Conservation (phyloP, 495 filamentous ascomycete genomes). For the Aspergillus nanangensis region DNA sequence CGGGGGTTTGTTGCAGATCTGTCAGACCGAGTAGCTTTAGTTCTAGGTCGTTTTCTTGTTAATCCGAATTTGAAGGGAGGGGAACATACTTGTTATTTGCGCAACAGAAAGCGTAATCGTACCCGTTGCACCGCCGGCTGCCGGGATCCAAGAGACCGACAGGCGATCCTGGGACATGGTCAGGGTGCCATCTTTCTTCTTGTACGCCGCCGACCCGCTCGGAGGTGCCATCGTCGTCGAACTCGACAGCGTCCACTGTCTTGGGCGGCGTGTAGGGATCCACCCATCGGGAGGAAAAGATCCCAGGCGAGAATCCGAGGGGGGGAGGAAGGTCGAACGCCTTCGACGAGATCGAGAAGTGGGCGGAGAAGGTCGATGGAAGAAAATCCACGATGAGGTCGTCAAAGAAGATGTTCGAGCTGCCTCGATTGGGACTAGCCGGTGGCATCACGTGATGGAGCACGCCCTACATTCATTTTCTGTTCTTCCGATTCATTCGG, state of each 20-base stretch:
- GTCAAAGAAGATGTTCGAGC: too few species aligned
- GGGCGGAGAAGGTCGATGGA: not conserved
- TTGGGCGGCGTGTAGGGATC: constrained; percentile 29
- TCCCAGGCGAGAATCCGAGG: constrained; percentile 17
- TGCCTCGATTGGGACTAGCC: too few species aligned
- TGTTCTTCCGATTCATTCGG: too few species aligned
- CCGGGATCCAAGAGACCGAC: constrained; percentile 76
- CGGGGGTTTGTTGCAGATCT: constrained; percentile 89
- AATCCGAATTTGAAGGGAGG: not conserved
- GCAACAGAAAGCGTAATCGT: constrained; percentile 65
- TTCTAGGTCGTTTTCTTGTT: not conserved
- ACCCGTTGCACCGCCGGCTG: constrained; percentile 42
- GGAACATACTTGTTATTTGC: constrained; percentile 68
- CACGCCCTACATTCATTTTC: too few species aligned
- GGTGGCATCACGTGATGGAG: too few species aligned
- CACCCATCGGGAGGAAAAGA: constrained; percentile 40
- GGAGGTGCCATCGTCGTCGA: constrained; percentile 50
- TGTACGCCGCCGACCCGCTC: constrained; percentile 74
- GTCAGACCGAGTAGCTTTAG: not conserved
- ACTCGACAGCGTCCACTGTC: constrained; percentile 43
- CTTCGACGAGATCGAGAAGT: constrained; percentile 16
- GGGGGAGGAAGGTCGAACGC: constrained; percentile 17
- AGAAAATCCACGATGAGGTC: too few species aligned
- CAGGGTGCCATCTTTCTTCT: constrained; percentile 92
- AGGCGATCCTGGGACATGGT: constrained; percentile 63